Percentiles rank a stretch among this genome's conserved stretches.
Evolutionary conservation across 2,329 filamentous ascomycete genomes (phyloP).

Genomic region (Calonectria henricotiae): DNA sequence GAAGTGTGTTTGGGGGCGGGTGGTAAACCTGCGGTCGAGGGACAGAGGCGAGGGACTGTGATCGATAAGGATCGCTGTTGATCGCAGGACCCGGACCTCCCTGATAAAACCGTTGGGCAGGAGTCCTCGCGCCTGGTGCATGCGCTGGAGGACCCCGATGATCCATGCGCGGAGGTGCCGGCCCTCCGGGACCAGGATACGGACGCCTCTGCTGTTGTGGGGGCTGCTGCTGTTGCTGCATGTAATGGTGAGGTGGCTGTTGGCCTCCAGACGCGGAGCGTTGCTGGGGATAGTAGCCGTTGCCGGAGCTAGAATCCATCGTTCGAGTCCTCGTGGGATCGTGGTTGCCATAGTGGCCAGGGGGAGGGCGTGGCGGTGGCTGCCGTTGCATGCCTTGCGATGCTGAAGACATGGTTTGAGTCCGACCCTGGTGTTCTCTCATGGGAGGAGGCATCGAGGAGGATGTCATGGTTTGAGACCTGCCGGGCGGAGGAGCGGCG

Average conservation of each 20-base stretch:
- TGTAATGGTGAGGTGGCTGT: constrained; percentile 64
- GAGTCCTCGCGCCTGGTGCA: constrained; percentile 59
- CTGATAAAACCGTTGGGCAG: constrained; percentile 75
- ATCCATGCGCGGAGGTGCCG: constrained; percentile 78
- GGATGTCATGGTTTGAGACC: constrained; percentile 96
- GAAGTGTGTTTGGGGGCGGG: constrained; percentile 74
- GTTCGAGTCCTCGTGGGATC: constrained; percentile 54
- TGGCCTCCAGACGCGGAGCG: constrained; percentile 69
- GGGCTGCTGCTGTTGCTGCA: constrained; percentile 65
- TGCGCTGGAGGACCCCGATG: constrained; percentile 69
- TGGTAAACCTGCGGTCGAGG: constrained; percentile 83
- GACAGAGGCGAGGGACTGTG: constrained; percentile 90
- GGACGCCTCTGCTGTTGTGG: constrained; percentile 62
- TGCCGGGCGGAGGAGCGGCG: constrained; percentile 85
- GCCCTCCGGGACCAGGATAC: constrained; percentile 61
- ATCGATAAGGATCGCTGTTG: constrained; percentile 89
- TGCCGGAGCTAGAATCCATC: constrained; percentile 61
- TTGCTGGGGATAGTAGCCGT: constrained; percentile 70
- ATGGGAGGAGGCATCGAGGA: constrained; percentile 73
- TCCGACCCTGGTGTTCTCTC: constrained; percentile 74
- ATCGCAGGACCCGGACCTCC: constrained; percentile 74
- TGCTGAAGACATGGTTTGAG: constrained; percentile 82
- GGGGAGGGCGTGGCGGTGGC: constrained; percentile 73
- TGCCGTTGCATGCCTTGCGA: constrained; percentile 73
- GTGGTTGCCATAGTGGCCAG: constrained; percentile 58